These are phyloP conservation scores for Neoarthrinium moseri DNA, from an alignment of 2,329 filamentous ascomycete species.

Conservation along the genomic window DNA sequence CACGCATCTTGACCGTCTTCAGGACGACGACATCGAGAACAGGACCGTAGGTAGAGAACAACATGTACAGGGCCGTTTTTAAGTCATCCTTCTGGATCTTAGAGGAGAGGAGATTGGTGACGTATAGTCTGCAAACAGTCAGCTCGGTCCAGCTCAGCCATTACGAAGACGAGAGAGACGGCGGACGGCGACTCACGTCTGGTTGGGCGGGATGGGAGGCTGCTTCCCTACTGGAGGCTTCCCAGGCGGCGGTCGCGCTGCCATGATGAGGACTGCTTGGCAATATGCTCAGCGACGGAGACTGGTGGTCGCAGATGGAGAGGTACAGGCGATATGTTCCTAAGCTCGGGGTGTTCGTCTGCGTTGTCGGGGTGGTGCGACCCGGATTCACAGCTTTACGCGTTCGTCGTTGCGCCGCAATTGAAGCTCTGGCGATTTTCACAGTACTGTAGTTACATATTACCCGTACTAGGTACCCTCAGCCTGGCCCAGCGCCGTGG, in stretches of 20 bases:
- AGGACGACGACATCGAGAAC: slow-evolving; percentile 90
- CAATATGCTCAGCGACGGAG: too few relatives aligned
- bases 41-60: slow-evolving; percentile 91
- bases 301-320: too few relatives aligned
- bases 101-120: slow-evolving; percentile 79
- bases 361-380: too few relatives aligned
- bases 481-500: too few relatives aligned
- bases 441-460: too few relatives aligned
- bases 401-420: too few relatives aligned
- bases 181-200: slow-evolving; percentile 58
- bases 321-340: too few relatives aligned
- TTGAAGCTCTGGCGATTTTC: too few relatives aligned
- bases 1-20: slow-evolving; percentile 89
- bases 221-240: slow-evolving; percentile 42
- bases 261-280: background rate
- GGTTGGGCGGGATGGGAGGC: slow-evolving; percentile 64
- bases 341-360: too few relatives aligned
- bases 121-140: slow-evolving; percentile 65
- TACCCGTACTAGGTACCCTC: too few relatives aligned
- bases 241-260: slow-evolving; percentile 25
- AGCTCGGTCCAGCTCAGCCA: background rate
- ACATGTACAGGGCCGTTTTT: slow-evolving; percentile 82
- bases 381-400: too few relatives aligned
- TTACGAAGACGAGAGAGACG: slow-evolving; percentile 13
- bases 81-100: slow-evolving; percentile 90